Evolutionary conservation across 345 rosid genomes (phyloP), one percentile per base, ranked within the genome.

Genomic region (Chamaenerion angustifolium): DNA sequence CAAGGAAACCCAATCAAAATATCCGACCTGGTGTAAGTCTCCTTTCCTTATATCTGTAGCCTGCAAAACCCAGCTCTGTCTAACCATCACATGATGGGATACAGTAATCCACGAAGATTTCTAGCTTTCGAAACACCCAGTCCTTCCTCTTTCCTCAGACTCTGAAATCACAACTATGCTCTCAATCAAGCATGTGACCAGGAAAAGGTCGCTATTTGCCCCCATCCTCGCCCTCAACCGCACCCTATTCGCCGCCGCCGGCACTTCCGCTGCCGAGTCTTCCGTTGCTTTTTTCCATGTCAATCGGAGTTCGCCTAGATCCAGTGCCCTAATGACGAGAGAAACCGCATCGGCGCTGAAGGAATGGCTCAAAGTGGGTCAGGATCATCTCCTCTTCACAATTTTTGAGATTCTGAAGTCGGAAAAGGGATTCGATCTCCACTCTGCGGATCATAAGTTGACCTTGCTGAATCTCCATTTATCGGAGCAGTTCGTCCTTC

Each of bases 311-410:
- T 21, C 11, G 42, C 16, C 42, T 27, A 42, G 17, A 16, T 16
- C 37, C 43, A 44, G 45, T n/a, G 12, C 46, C 52, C 40, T 21
- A n/a, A 40, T 10, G 46, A 23, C 51, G 40, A 52, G 15, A 47
- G 57, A 75, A 49, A 57, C 80, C 1, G 74, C 65, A 4, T 56
- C 56, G 10, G 65, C 71, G 13, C 63, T 80, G n/a, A 80, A 68
- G 60, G 66, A 70, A 46, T 86, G 94, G 86, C 81, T 86, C 68
- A 61, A 68, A 49, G 48, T 55, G 64, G 68, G 49, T 12, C 62
- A 60, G 55, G 43, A 31, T 49, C 12, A 17, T 2, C 19, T 68
- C 18, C 56, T 77, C 45, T 68, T 74, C 49, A 75, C 61, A 16
- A 69, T 86, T 59, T 79, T 65, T 52, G 61, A 63, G 31, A 68